These are phyloP conservation scores for Sicyos edulis DNA, from an alignment of 306 rosid genomes.

Conservation along the genomic window DNA sequence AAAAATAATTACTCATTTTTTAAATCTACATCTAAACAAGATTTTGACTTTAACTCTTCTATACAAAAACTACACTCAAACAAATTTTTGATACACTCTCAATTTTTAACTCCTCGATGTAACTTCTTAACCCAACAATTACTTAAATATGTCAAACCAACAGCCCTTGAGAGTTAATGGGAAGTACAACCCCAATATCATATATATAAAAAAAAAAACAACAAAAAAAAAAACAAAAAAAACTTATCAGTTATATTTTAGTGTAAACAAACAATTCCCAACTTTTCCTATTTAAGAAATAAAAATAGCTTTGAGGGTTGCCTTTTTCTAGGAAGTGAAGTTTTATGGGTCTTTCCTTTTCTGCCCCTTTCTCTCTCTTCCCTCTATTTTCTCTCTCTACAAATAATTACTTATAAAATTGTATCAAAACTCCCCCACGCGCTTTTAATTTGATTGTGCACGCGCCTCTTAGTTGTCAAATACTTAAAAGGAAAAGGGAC, in stretches of 20 bases:
- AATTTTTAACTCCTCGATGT: no score
- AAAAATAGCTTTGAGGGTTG: neutral
- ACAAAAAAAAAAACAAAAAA: no score
- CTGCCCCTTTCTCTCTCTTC: neutral
- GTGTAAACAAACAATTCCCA: slow-evolving; percentile 11
- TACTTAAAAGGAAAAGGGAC: neutral
- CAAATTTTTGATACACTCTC: no score
- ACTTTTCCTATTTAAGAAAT: slow-evolving; percentile 18
- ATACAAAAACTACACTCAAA: no score
- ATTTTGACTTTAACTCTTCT: no score
- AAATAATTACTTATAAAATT: neutral
- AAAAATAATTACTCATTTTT: no score
- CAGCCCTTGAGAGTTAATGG: no score
- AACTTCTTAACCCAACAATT: no score
- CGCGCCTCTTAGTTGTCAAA: neutral
- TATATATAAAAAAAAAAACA: no score
- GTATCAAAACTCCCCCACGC: neutral
- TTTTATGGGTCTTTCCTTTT: neutral
- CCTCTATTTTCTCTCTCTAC: neutral
- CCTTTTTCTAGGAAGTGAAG: slow-evolving; percentile 20
- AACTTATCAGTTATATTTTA: neutral
- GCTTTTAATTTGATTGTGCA: neutral
- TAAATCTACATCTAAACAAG: no score
- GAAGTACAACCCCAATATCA: no score
- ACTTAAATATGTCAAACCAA: no score